A percentile compares a stretch with the other conserved stretches of the same genome.
phyloP scores from a whole-genome alignment of 768 basidiomycete genomes.

The Trametes villosa region DNA sequence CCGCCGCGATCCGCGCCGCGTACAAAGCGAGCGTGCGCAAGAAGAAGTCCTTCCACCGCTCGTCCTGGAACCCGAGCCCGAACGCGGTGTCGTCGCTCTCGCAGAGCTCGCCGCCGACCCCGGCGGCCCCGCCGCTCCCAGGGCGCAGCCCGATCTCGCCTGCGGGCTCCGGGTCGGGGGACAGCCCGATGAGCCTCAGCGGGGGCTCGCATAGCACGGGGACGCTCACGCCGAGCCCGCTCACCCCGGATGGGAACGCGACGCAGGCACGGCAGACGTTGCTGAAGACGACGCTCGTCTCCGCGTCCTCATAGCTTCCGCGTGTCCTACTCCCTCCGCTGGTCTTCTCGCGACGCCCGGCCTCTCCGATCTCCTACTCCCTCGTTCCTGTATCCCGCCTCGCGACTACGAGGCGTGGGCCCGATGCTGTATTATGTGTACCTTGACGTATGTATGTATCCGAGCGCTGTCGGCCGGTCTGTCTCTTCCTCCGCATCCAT shows the following conservation, averaged over 20 bases:
- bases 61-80: constrained; percentile 49
- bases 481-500: not conserved
- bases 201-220: constrained; percentile 15
- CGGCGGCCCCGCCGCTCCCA: too few species aligned
- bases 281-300: constrained; percentile 15
- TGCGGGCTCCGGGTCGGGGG: not conserved
- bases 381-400: not conserved
- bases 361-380: not conserved
- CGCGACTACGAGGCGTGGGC: not conserved
- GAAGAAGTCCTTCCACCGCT: constrained; percentile 51
- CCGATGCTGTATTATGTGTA: constrained; percentile 20
- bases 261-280: constrained; percentile 3
- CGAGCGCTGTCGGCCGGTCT: not conserved
- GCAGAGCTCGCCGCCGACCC: not conserved
- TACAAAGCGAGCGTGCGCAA: constrained; percentile 52
- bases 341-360: not conserved
- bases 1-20: constrained; percentile 55
- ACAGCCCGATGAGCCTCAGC: constrained; percentile 18
- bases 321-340: not conserved
- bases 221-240: constrained; percentile 20
- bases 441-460: constrained; percentile 16
- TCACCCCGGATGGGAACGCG: constrained; percentile 11
- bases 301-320: constrained; percentile 23
- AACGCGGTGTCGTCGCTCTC: constrained; percentile 13
- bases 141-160: constrained; percentile 13